Conservation (phyloP, 208 protist species). For the Leishmania aethiopica region DNA sequence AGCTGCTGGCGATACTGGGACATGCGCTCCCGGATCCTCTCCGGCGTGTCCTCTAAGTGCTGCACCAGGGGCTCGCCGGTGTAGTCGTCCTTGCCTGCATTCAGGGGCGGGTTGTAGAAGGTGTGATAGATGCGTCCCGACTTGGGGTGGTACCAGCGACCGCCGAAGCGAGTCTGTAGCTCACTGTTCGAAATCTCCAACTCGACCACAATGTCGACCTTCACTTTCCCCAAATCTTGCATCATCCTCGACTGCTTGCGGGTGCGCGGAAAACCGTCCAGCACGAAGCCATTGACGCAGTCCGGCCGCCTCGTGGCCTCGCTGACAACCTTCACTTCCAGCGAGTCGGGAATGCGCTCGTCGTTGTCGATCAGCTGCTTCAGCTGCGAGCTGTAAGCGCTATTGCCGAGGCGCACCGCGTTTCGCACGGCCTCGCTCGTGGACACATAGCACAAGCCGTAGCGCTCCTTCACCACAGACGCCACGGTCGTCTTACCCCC, state of each 20-base stretch:
- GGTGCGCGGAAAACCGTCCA: constrained; percentile 90
- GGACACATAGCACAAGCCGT: constrained; percentile 84
- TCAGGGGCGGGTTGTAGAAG: constrained; percentile 90
- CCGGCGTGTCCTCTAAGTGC: constrained; percentile 87
- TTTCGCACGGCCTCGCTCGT: constrained; percentile 72
- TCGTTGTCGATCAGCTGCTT: constrained; percentile 69
- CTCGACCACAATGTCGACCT: constrained; percentile 68
- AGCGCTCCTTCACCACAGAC: constrained; percentile 81
- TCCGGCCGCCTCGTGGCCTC: constrained; percentile 77
- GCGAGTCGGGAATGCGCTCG: constrained; percentile 63
- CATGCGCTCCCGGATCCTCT: constrained; percentile 82
- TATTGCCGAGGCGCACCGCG: constrained; percentile 65
- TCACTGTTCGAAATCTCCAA: constrained; percentile 74
- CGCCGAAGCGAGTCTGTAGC: constrained; percentile 76
- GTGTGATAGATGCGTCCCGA: constrained; percentile 93
- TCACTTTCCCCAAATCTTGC: constrained; percentile 47
- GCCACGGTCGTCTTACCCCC: constrained; percentile 80
- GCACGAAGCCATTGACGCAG: constrained; percentile 88
- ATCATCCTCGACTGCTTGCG: constrained; percentile 70
- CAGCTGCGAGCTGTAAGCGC: constrained; percentile 47
- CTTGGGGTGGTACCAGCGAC: constrained; percentile 83
- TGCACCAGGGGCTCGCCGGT: constrained; percentile 92
- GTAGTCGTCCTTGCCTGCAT: constrained; percentile 87
- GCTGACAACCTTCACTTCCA: constrained; percentile 69
- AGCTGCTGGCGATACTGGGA: constrained; percentile 77